Evolutionary conservation across 2,329 filamentous ascomycete species (phyloP).

Genomic region (Eutypella sp.): DNA sequence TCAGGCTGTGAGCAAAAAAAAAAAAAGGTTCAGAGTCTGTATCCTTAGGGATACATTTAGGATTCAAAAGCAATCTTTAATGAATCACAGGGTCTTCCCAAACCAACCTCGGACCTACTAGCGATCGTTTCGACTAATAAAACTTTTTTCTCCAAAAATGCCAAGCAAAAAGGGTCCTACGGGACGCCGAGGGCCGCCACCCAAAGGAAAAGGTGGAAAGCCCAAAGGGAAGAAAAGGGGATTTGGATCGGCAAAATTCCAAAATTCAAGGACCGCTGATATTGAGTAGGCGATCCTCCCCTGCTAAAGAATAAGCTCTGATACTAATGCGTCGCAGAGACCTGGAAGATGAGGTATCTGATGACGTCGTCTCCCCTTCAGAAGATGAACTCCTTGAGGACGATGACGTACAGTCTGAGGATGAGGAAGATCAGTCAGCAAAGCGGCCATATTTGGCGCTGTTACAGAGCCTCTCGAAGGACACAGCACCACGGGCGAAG

Average conservation of each 20-base stretch:
- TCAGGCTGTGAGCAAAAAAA: too few species aligned
- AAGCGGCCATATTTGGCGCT: constrained; percentile 52
- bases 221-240: not conserved
- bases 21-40: too few species aligned
- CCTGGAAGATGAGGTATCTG: constrained; percentile 27
- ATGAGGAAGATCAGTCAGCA: constrained; percentile 29
- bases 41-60: too few species aligned
- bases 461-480: constrained; percentile 51
- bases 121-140: not conserved
- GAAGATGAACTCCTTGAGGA: constrained; percentile 39
- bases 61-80: too few species aligned
- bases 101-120: too few species aligned
- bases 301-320: not conserved
- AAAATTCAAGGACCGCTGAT: not conserved
- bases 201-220: not conserved
- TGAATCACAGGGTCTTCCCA: too few species aligned
- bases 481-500: constrained; percentile 44
- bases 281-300: not conserved
- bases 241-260: not conserved
- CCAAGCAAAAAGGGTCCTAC: constrained; percentile 1
- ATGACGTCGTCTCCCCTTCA: constrained; percentile 34
- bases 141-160: not conserved
- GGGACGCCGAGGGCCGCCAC: not conserved
- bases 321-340: constrained; percentile 18
- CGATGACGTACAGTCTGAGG: constrained; percentile 41